A percentile compares a stretch with the other conserved stretches of the same genome.
These are phyloP conservation scores for Neurospora tetrasperma DNA, from an alignment of 495 filamentous ascomycete genomes.

Conservation along the genomic window DNA sequence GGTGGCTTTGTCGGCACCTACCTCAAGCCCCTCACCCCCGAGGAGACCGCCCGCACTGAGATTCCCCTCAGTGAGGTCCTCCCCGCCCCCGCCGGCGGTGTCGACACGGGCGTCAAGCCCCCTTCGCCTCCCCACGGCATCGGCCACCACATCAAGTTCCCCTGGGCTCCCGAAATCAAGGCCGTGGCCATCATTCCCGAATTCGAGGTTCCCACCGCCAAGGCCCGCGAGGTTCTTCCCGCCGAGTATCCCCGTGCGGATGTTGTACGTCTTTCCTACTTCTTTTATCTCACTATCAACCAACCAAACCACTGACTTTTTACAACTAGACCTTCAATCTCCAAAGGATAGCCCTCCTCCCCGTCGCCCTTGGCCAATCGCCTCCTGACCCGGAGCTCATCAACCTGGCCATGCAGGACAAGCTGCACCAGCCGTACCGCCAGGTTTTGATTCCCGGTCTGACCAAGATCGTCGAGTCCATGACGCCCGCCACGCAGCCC, in stretches of 20 bases:
- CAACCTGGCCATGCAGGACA: conserved; percentile 95
- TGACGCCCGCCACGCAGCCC: conserved; percentile 74
- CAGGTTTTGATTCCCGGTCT: conserved; percentile 81
- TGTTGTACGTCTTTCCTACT: conserved; percentile 43
- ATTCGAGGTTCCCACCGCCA: conserved; percentile 85
- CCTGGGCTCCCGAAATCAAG: conserved; percentile 87
- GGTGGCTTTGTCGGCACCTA: conserved; percentile 97
- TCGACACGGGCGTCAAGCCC: conserved; percentile 73
- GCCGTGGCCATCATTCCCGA: conserved; percentile 88
- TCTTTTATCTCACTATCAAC: too few relatives aligned
- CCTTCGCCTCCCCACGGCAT: conserved; percentile 84
- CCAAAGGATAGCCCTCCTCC: conserved; percentile 80
- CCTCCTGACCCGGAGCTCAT: conserved; percentile 91
- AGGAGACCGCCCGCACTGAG: conserved; percentile 75
- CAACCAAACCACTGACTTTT: too few relatives aligned
- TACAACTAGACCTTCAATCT: conserved; percentile 66
- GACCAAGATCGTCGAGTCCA: conserved; percentile 75
- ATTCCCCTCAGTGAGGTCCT: conserved; percentile 94
- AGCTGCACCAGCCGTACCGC: conserved; percentile 90
- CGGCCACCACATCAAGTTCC: conserved; percentile 86
- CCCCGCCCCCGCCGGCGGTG: conserved; percentile 72
- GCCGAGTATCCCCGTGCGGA: conserved; percentile 64
- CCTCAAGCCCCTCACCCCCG: conserved; percentile 75
- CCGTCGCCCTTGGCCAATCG: conserved; percentile 71
- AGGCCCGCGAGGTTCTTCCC: conserved; percentile 75